Percentiles rank a stretch among this genome's conserved stretches.
Evolutionary conservation across 257 asterid genomes (phyloP).

Genomic region (Solanum rostratum): DNA sequence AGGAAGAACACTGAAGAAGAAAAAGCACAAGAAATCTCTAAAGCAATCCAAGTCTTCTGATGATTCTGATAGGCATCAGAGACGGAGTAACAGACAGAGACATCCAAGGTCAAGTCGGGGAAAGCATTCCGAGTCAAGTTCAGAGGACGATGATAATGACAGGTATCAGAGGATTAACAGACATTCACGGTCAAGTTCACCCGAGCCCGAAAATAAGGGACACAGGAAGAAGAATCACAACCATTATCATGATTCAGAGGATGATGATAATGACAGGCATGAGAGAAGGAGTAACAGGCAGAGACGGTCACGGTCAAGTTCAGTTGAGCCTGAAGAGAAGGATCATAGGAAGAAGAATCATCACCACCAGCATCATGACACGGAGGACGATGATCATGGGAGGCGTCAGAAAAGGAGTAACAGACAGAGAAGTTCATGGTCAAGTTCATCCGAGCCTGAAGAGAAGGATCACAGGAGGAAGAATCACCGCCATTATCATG

Average conservation of each 20-base stretch:
- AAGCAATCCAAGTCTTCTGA: constrained; percentile 32
- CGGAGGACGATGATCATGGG: not conserved
- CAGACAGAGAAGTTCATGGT: not conserved
- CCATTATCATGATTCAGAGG: constrained; percentile 4
- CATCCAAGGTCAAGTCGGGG: constrained; percentile 3
- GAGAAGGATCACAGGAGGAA: not conserved
- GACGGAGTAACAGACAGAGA: constrained; percentile 25
- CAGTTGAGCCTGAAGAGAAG: constrained; percentile 4
- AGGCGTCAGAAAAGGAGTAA: not conserved
- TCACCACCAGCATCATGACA: not conserved
- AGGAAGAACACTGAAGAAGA: constrained; percentile 30
- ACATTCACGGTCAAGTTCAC: constrained; percentile 6
- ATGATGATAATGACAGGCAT: not conserved
- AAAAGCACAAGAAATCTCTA: constrained; percentile 26
- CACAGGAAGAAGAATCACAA: not conserved
- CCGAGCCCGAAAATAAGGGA: constrained; percentile 9
- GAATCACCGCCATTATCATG: not conserved
- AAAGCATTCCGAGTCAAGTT: not conserved
- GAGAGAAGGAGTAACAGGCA: not conserved
- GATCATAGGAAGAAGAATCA: not conserved
- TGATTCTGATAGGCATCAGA: constrained; percentile 28
- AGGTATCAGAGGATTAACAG: not conserved
- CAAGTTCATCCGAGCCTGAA: constrained; percentile 2
- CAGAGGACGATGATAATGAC: not conserved
- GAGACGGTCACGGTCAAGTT: not conserved